Base-by-base conservation (phyloP, 352 stramenopile genomes). In the Phytophthora multivora region DNA sequence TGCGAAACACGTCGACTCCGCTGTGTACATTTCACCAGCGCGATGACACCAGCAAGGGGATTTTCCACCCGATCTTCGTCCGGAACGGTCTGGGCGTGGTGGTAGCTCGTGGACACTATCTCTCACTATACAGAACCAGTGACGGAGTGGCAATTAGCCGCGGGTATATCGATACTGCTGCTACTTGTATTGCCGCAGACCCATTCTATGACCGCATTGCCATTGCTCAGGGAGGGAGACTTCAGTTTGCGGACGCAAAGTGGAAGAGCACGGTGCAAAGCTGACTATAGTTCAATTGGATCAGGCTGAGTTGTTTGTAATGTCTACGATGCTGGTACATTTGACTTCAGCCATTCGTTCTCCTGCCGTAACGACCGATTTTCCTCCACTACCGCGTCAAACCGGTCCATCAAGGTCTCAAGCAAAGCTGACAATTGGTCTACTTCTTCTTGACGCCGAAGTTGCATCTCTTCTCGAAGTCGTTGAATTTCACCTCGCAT, bases 51-150 rank as follows among this genome's bases (percentile, higher is more conserved):
- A 60, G 59, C 30, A 69, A 67, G 30, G 53, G 60, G 9, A 88
- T 88, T 26, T 88, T 82, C 36, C 75, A 85, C 45, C 78, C 78
- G 11, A 57, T 79, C 23, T 88, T 88, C 33, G 58, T 88, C 0
- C 38, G 66, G 15, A 43, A 59, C 8, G 75, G 75, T 1, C 46
- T 52, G 23, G 55, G 33, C n/a, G 58, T 84, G 16, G 66, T 70
- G 12, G 66, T 69, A 21, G 68, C 71, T 41, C 63, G 65, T 3
- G 75, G 66, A n/a, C 43, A 74, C 3, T 47, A 70, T 38, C 63
- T 78, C 19, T 83, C 67, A 12, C 36, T 87, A 8, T 81, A 87
- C 43, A 66, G 54, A 35, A 74, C 65, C 3, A 51, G 42, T 31
- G 67, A 82, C 39, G 77, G 77, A 15, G 41, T 42, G 16, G 66